phyloP scores from a whole-genome alignment of 2,329 filamentous ascomycete genomes.

The Beauveria sp. region DNA sequence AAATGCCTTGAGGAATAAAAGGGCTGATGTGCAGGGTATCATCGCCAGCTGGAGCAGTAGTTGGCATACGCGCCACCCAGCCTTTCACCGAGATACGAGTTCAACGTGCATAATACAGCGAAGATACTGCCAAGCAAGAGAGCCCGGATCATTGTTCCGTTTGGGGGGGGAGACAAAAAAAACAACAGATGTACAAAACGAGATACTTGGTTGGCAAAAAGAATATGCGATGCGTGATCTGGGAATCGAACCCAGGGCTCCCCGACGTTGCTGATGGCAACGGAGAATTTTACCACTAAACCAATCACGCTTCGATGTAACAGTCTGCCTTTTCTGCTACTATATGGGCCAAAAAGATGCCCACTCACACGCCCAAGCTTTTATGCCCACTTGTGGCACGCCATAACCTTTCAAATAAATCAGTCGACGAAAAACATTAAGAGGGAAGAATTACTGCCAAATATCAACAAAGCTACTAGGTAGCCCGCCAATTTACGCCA shows the following conservation, averaged over 20 bases:
- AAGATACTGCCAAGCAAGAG: no score
- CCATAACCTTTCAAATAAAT: neutral
- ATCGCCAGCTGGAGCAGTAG: neutral
- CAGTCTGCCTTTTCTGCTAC: fast-evolving
- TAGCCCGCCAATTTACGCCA: no score
- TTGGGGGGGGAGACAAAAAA: neutral
- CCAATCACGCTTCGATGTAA: conserved; percentile 16
- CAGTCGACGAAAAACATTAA: no score
- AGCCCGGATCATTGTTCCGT: no score
- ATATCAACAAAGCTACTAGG: no score
- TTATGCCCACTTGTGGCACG: no score
- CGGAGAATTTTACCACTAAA: conserved; percentile 18
- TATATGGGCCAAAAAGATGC: neutral
- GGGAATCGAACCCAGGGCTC: conserved; percentile 18
- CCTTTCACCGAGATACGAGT: no score
- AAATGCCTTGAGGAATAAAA: no score
- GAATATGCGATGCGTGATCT: conserved; percentile 13
- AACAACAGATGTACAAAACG: neutral
- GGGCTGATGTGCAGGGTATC: neutral
- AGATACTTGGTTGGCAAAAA: neutral
- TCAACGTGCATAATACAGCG: no score
- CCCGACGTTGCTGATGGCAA: conserved; percentile 17
- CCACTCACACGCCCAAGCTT: neutral
- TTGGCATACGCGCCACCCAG: neutral
- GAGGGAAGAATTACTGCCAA: no score